A percentile compares a stretch with the other conserved stretches of the same genome.
Evolutionary conservation across 805 yeast species (phyloP).

Genomic region (Candida oleophila): DNA sequence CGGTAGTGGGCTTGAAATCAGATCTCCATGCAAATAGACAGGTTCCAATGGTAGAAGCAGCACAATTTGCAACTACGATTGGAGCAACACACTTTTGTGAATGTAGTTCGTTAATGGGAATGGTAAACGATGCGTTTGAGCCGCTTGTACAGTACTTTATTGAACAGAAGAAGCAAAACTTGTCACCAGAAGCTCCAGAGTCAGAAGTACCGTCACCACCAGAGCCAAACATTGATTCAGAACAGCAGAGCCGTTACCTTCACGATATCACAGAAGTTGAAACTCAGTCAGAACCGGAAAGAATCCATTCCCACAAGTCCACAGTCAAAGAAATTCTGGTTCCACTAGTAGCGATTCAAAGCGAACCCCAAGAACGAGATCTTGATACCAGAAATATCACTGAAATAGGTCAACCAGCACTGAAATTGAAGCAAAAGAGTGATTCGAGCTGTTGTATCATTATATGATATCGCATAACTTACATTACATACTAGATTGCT

Average conservation of each 20-base stretch:
- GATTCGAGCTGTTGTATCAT: slow-evolving; percentile 3
- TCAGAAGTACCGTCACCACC: too few relatives aligned
- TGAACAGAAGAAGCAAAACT: background rate
- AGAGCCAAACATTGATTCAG: background rate
- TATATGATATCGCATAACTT: too few relatives aligned
- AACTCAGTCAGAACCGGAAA: background rate
- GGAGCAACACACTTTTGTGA: slow-evolving; percentile 30
- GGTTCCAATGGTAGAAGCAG: slow-evolving; percentile 29
- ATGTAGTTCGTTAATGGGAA: slow-evolving; percentile 21
- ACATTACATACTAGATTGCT: too few relatives aligned
- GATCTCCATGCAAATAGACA: slow-evolving; percentile 26
- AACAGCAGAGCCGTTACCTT: background rate
- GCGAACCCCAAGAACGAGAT: background rate
- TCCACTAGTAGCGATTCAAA: background rate
- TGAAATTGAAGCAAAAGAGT: background rate
- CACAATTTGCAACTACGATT: slow-evolving; percentile 21
- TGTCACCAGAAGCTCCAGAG: background rate
- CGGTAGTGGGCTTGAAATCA: slow-evolving; percentile 29
- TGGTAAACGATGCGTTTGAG: slow-evolving; percentile 25
- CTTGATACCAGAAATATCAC: too few relatives aligned
- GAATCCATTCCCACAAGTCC: background rate
- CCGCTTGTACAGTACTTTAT: slow-evolving; percentile 18
- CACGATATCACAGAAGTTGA: background rate
- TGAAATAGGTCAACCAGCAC: background rate
- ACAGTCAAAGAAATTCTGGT: background rate